Base-by-base conservation (phyloP, 306 rosid species). In the Corylus americana region DNA sequence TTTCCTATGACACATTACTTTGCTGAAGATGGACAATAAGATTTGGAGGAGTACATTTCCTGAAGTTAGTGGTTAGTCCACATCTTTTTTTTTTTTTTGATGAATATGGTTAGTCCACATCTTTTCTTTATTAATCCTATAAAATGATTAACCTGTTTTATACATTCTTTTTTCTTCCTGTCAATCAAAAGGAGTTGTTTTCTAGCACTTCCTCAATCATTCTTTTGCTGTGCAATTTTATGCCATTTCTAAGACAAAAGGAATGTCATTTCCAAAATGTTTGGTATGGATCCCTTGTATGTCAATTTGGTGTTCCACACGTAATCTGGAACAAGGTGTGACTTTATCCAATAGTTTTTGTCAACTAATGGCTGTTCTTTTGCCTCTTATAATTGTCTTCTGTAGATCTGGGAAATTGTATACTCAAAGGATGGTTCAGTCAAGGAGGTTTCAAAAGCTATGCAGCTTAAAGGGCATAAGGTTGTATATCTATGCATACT, bases 401-500 rank as follows among this genome's bases (percentile, higher is more conserved):
- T 68, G 75, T 85, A 96, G 99, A 84, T 96, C 67, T 96, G 99
- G 99, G 99, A 96, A 87, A 84, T 96, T 53, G 88, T 91, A 53
- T 96, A 88, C 88, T 87, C 93, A 5, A 96, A 96, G 87, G 99
- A 90, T 86, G 99, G 99, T 86, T 93, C 96, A 6, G 94, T 84
- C 76, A 96, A 91, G 92, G 98, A 96, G 89, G 89, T 96, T 90
- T 59, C 88, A 84, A 93, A 78, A 53, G 98, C 79, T 70, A 96
- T 96, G 99, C 99, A 96, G 90, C 97, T 96, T 55, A 96, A 96
- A 88, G 99, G 99, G 73, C 99, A 96, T 73, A 93, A 96, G 99
- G 99, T 96, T 82, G 74, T 75, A 55, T 73, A 13, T 80, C 73
- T 72, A 53, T 77, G 25, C 57, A 22, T 55, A 59, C 9, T 29